Evolutionary conservation across 1,284 basidiomycete genomes (phyloP), one percentile per base, ranked within the genome.

Genomic region (Psilocybe mexicana): DNA sequence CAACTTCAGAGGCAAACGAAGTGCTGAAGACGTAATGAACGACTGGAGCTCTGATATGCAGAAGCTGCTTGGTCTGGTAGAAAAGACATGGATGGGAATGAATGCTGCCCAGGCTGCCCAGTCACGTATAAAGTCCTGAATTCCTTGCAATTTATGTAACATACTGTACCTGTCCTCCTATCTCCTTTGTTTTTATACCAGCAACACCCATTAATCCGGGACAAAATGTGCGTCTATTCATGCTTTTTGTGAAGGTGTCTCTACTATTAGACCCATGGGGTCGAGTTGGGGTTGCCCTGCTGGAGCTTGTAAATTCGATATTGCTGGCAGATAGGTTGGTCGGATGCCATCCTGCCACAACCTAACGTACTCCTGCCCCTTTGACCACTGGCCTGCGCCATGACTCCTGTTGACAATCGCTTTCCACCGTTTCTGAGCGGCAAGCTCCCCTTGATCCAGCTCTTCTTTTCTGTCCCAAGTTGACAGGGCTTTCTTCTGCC

Each of bases 21-120:
- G 82, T 61, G 85, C 91, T 1, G 94, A 96, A 70, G 93, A 95
- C 69, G 88, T 93, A 5, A 88, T 99, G 83, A 99, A 99, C 69
- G 90, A 90, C 60, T 99, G 97, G 97, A 95, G 92, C 72, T 90
- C 86, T 24, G 96, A 99, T 70, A 93, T 99, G 84, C 89, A 91
- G 70, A 94, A 92, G 74, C 77, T 99, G 68, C 76, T 93, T 42
- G 83, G 87, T 18, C 72, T 92, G 11, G 88, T 90, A 4, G 91
- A 93, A 74, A 93, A 93, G 80, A 89, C 90, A 6, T 93, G 90
- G 90, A 93, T 93, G 91, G 89, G 88, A 23, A 88, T 93, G 81
- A 93, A 93, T 63, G 90, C 91, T 30, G 90, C 91, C 12, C 84
- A 90, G 68, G 90, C 91, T 52, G 90, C 90, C 33, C 88, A 90